phyloP scores from a whole-genome alignment of 495 filamentous ascomycete genomes.

The Lindgomyces ingoldianus region DNA sequence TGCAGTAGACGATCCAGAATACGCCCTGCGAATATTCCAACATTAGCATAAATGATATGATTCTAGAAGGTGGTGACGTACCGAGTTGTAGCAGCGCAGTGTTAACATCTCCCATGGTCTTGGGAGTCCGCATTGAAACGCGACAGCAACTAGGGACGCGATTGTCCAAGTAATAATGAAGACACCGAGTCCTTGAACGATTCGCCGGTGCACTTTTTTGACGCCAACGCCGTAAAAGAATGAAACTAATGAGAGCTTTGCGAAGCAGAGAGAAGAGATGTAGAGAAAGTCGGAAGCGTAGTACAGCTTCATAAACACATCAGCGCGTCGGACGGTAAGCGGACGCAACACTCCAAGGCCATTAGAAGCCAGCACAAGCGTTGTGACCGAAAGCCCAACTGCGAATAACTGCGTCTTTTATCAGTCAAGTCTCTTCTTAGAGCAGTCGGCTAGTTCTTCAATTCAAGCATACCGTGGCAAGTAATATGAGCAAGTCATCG shows the following conservation, averaged over 20 bases:
- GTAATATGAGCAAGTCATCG: conserved; percentile 27
- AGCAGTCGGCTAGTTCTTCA: neutral
- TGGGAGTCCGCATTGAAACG: conserved; percentile 39
- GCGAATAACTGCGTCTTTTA: conserved; percentile 17
- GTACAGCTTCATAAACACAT: conserved; percentile 24
- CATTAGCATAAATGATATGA: conserved; percentile 18
- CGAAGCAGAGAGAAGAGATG: conserved; percentile 24
- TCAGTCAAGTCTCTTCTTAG: too few relatives aligned
- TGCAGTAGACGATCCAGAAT: conserved; percentile 36
- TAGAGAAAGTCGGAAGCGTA: conserved; percentile 35
- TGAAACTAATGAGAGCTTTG: conserved; percentile 28
- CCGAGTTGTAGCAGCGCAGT: conserved; percentile 36
- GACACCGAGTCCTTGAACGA: conserved; percentile 19
- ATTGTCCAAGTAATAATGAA: conserved; percentile 34
- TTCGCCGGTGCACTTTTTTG: conserved; percentile 1
- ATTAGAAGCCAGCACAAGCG: conserved; percentile 26
- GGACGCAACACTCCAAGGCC: conserved; percentile 18
- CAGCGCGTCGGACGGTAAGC: conserved; percentile 15
- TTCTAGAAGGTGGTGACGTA: conserved; percentile 4
- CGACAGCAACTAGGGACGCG: conserved; percentile 28
- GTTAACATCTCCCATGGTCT: conserved; percentile 37
- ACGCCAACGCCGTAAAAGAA: conserved; percentile 18
- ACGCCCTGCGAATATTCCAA: conserved; percentile 14
- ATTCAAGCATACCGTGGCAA: conserved; percentile 23
- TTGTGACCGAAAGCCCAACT: conserved; percentile 19